phyloP scores from a whole-genome alignment of 192 early-diverging fungal genomes.

The Chytriomyces sp. region DNA sequence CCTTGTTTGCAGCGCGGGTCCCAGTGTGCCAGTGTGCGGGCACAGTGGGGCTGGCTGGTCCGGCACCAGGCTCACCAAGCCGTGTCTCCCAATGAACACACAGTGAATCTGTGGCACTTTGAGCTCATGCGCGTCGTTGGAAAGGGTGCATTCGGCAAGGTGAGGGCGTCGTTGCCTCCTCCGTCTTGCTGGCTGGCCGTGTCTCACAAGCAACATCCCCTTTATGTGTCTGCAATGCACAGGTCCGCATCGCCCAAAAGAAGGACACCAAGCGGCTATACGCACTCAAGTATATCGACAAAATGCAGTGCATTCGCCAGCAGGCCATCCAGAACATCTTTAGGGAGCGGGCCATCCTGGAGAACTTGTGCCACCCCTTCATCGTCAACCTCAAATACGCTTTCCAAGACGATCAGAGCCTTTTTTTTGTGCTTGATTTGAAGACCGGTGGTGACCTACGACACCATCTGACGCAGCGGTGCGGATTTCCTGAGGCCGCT shows the following conservation, averaged over 20 bases:
- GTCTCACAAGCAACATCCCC: background rate
- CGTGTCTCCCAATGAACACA: too few relatives aligned
- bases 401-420: slow-evolving; percentile 92
- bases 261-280: slow-evolving; percentile 73
- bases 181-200: too few relatives aligned
- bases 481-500: slow-evolving; percentile 72
- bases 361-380: slow-evolving; percentile 33
- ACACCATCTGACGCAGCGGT: slow-evolving; percentile 75
- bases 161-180: too few relatives aligned
- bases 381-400: slow-evolving; percentile 84
- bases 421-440: slow-evolving; percentile 95
- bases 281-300: slow-evolving; percentile 97
- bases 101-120: slow-evolving; percentile 87
- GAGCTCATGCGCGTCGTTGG: slow-evolving; percentile 87
- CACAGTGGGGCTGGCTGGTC: too few relatives aligned
- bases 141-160: slow-evolving; percentile 96
- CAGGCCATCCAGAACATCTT: slow-evolving; percentile 87
- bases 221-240: background rate
- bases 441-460: slow-evolving; percentile 96
- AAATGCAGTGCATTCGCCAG: slow-evolving; percentile 85
- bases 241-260: slow-evolving; percentile 83
- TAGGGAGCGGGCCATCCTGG: slow-evolving; percentile 83
- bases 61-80: too few relatives aligned
- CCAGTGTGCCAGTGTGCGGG: too few relatives aligned
- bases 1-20: too few relatives aligned